Evolutionary conservation across 345 rosid species (phyloP).

Genomic region (Eucalyptus rudis): DNA sequence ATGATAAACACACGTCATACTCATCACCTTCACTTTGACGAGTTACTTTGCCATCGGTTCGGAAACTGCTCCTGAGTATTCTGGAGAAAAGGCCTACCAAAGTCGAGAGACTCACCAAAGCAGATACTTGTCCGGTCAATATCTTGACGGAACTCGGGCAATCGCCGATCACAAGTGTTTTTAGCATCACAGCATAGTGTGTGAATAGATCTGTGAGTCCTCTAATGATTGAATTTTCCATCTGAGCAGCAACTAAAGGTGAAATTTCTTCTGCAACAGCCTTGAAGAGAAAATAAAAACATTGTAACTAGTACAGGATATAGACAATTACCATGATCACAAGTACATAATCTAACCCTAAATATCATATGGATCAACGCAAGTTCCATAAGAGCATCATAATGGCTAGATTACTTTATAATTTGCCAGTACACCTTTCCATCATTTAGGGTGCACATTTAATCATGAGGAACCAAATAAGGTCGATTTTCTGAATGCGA

Average conservation of each 20-base stretch:
- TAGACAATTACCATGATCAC: neutral
- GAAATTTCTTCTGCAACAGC: slow-evolving; percentile 17
- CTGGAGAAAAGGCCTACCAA: slow-evolving; percentile 19
- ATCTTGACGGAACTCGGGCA: neutral
- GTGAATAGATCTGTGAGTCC: slow-evolving; percentile 27
- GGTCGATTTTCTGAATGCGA: neutral
- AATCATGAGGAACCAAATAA: neutral
- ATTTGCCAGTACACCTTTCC: neutral
- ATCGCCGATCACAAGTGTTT: slow-evolving; percentile 15
- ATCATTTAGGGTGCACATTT: neutral
- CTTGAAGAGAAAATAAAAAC: neutral
- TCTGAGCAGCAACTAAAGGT: slow-evolving; percentile 29
- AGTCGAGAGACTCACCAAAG: slow-evolving; percentile 34
- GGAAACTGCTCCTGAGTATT: slow-evolving; percentile 10
- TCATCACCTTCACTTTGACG: slow-evolving; percentile 8
- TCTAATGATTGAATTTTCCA: slow-evolving; percentile 29
- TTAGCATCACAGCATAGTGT: slow-evolving; percentile 26
- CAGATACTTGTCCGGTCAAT: slow-evolving; percentile 26
- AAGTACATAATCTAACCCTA: neutral
- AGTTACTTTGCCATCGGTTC: neutral
- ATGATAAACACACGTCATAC: slow-evolving; percentile 5
- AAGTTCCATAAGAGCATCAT: neutral
- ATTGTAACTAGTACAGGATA: neutral
- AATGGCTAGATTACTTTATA: neutral
- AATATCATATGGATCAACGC: neutral